phyloP scores from a whole-genome alignment of 371 early-diverging fungal genomes.

The Lichtheimia corymbifera region DNA sequence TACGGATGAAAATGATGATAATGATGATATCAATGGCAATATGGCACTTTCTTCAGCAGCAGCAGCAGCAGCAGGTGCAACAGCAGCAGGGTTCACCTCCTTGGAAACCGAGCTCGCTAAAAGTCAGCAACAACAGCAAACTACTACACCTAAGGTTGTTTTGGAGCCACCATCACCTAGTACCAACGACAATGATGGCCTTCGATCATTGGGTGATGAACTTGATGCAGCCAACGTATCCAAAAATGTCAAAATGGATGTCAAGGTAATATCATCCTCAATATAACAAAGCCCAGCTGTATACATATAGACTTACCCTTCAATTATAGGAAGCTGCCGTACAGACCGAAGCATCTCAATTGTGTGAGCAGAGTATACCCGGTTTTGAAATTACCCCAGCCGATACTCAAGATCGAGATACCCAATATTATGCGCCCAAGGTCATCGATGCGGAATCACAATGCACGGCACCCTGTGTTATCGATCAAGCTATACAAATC shows the following conservation, averaged over 20 bases:
- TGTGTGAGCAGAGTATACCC: neutral
- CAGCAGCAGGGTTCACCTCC: constrained; percentile 21
- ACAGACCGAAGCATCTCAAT: no score
- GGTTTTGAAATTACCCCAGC: constrained; percentile 9
- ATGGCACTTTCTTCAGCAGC: no score
- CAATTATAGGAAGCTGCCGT: no score
- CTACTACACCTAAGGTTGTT: no score
- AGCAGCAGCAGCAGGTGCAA: no score
- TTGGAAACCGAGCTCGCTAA: constrained; percentile 34
- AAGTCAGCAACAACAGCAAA: constrained; percentile 10
- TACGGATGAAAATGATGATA: constrained; percentile 19
- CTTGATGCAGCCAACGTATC: constrained; percentile 8
- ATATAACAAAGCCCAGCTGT: no score
- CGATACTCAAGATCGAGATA: no score
- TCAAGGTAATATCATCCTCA: no score
- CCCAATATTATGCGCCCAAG: no score
- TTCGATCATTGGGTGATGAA: constrained; percentile 35
- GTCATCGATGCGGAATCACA: constrained; percentile 4
- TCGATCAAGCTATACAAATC: constrained; percentile 7
- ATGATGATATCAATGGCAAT: constrained; percentile 16
- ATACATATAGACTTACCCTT: no score
- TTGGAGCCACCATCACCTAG: no score
- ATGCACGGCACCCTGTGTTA: neutral
- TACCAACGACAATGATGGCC: neutral
- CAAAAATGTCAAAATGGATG: no score